Evolutionary conservation across 140 eudicot genomes (phyloP).

Genomic region (Stevia rebaudiana): DNA sequence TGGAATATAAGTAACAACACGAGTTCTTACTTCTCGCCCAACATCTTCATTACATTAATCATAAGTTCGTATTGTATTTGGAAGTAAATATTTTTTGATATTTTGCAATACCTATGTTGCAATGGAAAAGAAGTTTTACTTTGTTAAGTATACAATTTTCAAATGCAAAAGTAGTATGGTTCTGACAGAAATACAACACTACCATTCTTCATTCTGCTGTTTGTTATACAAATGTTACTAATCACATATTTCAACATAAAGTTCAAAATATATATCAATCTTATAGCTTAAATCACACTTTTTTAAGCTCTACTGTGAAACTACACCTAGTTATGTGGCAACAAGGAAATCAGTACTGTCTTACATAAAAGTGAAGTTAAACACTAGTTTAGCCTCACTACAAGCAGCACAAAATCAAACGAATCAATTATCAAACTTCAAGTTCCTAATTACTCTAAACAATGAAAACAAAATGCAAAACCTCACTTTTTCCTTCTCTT

Average conservation of each 20-base stretch:
- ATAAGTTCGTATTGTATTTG: neutral
- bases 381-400: neutral
- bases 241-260: too few relatives aligned
- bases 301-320: neutral
- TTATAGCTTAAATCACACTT: neutral
- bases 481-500: constrained; percentile 89
- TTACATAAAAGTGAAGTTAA: neutral
- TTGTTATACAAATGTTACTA: neutral
- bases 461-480: neutral
- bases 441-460: neutral
- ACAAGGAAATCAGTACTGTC: neutral
- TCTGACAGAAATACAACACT: neutral
- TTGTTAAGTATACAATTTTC: constrained; percentile 1
- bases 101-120: neutral
- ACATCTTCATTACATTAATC: neutral
- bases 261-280: neutral
- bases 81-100: neutral
- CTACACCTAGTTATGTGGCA: neutral
- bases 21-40: neutral
- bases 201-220: neutral
- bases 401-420: constrained; percentile 1
- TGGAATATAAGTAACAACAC: neutral
- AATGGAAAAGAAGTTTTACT: neutral
- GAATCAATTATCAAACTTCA: neutral
- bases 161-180: constrained; percentile 4